Percentiles rank a stretch among this genome's conserved stretches.
Conservation (phyloP, 2,329 filamentous ascomycete species). For the Microsporum canis region DNA sequence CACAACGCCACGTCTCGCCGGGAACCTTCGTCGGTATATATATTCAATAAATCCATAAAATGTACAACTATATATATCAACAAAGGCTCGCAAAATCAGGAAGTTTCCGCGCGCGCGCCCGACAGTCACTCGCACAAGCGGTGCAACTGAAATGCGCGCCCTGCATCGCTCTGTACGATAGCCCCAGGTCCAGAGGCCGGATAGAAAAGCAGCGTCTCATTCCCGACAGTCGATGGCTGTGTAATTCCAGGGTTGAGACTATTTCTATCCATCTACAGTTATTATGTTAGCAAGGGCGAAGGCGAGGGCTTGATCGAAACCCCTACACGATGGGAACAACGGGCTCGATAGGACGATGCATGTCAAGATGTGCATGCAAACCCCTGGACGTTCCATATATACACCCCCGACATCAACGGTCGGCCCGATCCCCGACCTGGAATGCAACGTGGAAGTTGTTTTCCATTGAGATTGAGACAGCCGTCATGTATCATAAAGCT, state of each 20-base stretch:
- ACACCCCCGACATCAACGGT: too few species aligned
- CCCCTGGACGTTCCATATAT: too few species aligned
- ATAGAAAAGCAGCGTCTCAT: not conserved
- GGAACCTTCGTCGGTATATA: not conserved
- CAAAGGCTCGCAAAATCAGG: not conserved
- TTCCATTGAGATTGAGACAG: too few species aligned
- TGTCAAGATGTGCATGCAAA: too few species aligned
- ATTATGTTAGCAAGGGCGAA: too few species aligned
- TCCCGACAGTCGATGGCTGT: not conserved
- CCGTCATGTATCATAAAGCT: too few species aligned
- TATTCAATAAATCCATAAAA: not conserved
- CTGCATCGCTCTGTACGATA: not conserved
- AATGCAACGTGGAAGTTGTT: too few species aligned
- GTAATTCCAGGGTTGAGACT: not conserved
- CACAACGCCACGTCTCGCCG: not conserved
- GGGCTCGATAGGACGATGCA: too few species aligned
- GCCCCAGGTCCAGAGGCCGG: not conserved
- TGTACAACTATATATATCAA: not conserved
- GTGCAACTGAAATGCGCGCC: not conserved
- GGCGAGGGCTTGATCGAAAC: too few species aligned
- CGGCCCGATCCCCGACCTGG: too few species aligned
- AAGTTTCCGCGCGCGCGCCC: not conserved
- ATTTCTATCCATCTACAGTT: not conserved
- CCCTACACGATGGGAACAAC: too few species aligned
- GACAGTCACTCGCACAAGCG: not conserved